phyloP scores from a whole-genome alignment of 2,329 filamentous ascomycete species.

The Thyridium curvatum region DNA sequence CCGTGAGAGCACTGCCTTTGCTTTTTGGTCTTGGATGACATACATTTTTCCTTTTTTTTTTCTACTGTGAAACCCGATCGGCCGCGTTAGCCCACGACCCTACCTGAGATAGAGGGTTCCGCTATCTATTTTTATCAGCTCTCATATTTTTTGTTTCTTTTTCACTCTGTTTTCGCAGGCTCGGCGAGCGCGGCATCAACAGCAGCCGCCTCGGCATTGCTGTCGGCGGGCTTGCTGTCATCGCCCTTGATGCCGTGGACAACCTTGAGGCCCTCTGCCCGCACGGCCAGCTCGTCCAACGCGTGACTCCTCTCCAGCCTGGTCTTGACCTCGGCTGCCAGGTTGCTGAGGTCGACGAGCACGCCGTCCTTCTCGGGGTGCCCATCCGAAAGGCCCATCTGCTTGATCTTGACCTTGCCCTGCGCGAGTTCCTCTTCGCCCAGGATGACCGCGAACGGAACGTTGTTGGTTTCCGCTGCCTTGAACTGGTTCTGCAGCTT shows the following conservation, averaged over 20 bases:
- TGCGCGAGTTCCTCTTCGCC: slow-evolving; percentile 82
- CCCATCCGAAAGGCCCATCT: slow-evolving; percentile 65
- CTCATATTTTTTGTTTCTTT: neutral
- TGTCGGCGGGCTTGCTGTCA: slow-evolving; percentile 18
- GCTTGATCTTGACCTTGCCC: slow-evolving; percentile 84
- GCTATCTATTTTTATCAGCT: no score
- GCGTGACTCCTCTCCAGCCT: slow-evolving; percentile 34
- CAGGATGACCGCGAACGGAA: slow-evolving; percentile 83
- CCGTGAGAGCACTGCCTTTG: no score
- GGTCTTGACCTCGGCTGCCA: slow-evolving; percentile 57
- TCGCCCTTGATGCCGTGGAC: slow-evolving; percentile 40
- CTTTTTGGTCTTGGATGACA: no score
- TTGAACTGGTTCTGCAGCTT: slow-evolving; percentile 89
- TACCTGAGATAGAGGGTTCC: no score
- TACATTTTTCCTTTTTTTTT: no score
- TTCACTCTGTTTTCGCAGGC: slow-evolving; percentile 3
- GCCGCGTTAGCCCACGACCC: no score
- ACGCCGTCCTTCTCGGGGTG: slow-evolving; percentile 90
- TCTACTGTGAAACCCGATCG: no score
- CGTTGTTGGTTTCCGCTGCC: slow-evolving; percentile 69
- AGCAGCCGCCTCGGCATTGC: slow-evolving; percentile 4
- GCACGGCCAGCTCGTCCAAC: slow-evolving; percentile 34
- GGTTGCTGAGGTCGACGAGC: slow-evolving; percentile 56
- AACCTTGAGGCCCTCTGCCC: slow-evolving; percentile 38
- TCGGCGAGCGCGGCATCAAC: slow-evolving; percentile 9